Conservation (phyloP, 2,329 filamentous ascomycete species). For the Colletotrichum viniferum region DNA sequence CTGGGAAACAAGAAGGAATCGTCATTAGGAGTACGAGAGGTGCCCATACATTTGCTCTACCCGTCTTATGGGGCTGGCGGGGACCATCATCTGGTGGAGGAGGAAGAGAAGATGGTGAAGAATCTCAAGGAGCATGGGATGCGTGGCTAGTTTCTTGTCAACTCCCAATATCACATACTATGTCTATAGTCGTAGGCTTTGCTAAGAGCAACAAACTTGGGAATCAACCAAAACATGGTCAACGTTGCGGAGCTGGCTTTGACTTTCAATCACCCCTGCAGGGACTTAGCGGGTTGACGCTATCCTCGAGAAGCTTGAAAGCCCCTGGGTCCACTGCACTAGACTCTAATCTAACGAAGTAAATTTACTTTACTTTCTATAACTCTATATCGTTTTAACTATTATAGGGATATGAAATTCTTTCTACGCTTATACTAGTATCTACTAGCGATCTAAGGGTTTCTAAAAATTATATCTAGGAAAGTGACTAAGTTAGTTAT, state of each 20-base stretch:
- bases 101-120: not conserved
- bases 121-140: not conserved
- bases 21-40: not conserved
- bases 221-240: not conserved
- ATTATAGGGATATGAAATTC: not conserved
- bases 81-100: not conserved
- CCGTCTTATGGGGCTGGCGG: not conserved
- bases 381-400: not conserved
- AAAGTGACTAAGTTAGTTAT: not conserved
- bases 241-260: not conserved
- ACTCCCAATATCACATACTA: not conserved
- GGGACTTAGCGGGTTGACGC: not conserved
- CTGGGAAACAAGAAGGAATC: constrained; percentile 2
- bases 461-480: not conserved
- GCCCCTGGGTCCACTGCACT: not conserved
- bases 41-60: not conserved
- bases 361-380: not conserved
- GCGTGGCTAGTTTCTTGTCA: not conserved
- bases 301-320: not conserved
- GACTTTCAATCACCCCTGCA: not conserved
- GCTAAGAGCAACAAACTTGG: rapidly evolving
- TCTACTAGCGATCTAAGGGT: not conserved
- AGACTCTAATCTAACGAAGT: not conserved
- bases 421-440: rapidly evolving
- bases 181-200: not conserved